These are phyloP conservation scores for Lentinus polychrous DNA, from an alignment of 1,284 basidiomycete genomes.

Conservation along the genomic window DNA sequence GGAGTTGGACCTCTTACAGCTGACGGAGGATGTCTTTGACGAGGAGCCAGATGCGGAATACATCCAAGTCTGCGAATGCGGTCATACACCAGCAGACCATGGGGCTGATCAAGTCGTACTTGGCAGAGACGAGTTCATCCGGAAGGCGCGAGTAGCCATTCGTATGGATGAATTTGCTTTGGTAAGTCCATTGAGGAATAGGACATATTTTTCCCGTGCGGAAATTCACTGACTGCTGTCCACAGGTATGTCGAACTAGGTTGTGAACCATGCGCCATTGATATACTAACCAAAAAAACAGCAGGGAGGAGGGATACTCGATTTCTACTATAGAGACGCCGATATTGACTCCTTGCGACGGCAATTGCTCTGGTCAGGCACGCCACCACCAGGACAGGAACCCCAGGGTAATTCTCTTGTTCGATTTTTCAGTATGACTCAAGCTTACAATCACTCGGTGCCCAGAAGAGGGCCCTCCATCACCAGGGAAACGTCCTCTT, in stretches of 20 bases:
- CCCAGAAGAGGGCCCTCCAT: slow-evolving; percentile 19
- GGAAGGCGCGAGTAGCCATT: slow-evolving; percentile 73
- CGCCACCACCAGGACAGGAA: slow-evolving; percentile 26
- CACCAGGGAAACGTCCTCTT: slow-evolving; percentile 29
- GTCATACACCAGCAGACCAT: slow-evolving; percentile 65
- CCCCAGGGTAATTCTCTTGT: too few relatives aligned
- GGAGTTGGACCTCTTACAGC: slow-evolving; percentile 33
- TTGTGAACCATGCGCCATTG: slow-evolving; percentile 1
- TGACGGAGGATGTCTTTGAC: slow-evolving; percentile 62
- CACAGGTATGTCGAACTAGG: slow-evolving; percentile 12
- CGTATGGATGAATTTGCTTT: slow-evolving; percentile 69
- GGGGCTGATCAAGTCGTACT: slow-evolving; percentile 57
- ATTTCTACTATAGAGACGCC: slow-evolving; percentile 71
- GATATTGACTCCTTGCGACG: slow-evolving; percentile 66
- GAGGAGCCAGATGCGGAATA: slow-evolving; percentile 41
- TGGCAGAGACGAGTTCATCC: slow-evolving; percentile 54
- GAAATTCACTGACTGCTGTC: slow-evolving; percentile 2
- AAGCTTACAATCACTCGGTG: too few relatives aligned
- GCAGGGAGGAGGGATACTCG: slow-evolving; percentile 70
- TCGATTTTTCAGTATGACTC: too few relatives aligned
- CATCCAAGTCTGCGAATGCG: slow-evolving; percentile 67
- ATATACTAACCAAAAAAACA: slow-evolving; percentile 24
- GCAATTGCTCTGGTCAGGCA: slow-evolving; percentile 55
- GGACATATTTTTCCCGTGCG: background rate
- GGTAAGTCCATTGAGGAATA: slow-evolving; percentile 52